These are phyloP conservation scores for Saccharomycopsis javanensis DNA, from an alignment of 805 yeast species.

Conservation along the genomic window DNA sequence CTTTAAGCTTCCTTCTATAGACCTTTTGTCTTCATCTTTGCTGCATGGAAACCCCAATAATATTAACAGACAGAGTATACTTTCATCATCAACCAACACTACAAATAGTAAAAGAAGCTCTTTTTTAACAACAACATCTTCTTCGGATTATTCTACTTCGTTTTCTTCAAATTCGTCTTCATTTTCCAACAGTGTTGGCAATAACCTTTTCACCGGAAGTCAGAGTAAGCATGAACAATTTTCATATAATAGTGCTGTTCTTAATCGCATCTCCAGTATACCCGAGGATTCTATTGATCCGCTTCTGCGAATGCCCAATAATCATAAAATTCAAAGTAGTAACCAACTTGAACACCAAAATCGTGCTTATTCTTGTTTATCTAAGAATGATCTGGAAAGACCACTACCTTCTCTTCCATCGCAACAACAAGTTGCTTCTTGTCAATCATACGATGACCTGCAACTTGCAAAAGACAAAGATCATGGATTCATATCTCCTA, in stretches of 20 bases:
- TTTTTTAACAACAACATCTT: constrained; percentile 16
- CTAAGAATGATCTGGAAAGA: not conserved
- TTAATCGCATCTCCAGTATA: not conserved
- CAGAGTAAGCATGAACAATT: not conserved
- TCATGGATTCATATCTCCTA: not conserved
- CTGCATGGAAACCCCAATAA: not conserved
- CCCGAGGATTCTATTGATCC: not conserved
- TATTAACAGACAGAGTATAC: constrained; percentile 8
- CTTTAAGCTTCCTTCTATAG: not conserved
- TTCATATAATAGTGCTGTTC: not conserved
- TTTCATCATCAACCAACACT: constrained; percentile 8
- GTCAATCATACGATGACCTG: not conserved
- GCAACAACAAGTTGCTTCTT: not conserved
- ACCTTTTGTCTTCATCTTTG: not conserved
- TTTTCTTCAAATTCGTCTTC: not conserved
- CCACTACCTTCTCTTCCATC: not conserved
- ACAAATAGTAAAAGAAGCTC: constrained; percentile 5
- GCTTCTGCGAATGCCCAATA: not conserved
- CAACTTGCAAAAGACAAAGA: not conserved
- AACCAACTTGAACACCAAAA: not conserved
- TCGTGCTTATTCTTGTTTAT: not conserved
- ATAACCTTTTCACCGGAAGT: not conserved
- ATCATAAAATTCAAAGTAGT: no score
- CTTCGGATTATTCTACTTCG: constrained; percentile 2
- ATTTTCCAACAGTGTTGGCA: not conserved